phyloP scores from a whole-genome alignment of 73 alveolate species.

The Blepharisma japonicum region DNA sequence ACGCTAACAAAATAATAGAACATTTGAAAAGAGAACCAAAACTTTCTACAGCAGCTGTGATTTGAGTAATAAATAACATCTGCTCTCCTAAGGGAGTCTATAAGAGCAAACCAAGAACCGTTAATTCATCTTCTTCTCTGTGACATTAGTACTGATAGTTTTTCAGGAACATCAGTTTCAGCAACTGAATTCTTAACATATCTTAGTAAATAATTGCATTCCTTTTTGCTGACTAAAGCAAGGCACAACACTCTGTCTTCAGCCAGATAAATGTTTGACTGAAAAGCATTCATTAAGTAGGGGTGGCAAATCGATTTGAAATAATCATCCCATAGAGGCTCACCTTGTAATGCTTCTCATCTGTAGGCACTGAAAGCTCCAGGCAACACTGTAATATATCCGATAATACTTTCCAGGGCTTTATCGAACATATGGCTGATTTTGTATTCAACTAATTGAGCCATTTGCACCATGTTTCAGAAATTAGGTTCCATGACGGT shows the following conservation, averaged over 20 bases:
- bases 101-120: slow-evolving; percentile 60
- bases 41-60: neutral
- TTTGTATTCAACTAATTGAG: slow-evolving; percentile 43
- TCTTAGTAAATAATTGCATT: slow-evolving; percentile 27
- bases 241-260: slow-evolving; percentile 67
- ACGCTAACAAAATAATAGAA: neutral
- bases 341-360: slow-evolving; percentile 41
- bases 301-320: slow-evolving; percentile 22
- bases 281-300: slow-evolving; percentile 28
- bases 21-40: slow-evolving; percentile 4
- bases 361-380: slow-evolving; percentile 60
- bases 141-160: slow-evolving; percentile 38
- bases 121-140: slow-evolving; percentile 71
- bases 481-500: neutral
- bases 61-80: neutral
- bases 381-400: slow-evolving; percentile 52
- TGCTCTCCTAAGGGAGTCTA: neutral
- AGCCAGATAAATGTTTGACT: slow-evolving; percentile 62
- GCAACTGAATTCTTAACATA: slow-evolving; percentile 55
- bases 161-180: slow-evolving; percentile 55
- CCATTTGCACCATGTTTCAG: neutral
- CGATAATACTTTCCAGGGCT: slow-evolving; percentile 47
- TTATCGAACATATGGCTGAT: slow-evolving; percentile 49
- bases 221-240: slow-evolving; percentile 36
- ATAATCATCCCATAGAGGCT: slow-evolving; percentile 31